These are phyloP conservation scores for Microbotryum intermedium DNA, from an alignment of 1,284 basidiomycete species.

Conservation along the genomic window DNA sequence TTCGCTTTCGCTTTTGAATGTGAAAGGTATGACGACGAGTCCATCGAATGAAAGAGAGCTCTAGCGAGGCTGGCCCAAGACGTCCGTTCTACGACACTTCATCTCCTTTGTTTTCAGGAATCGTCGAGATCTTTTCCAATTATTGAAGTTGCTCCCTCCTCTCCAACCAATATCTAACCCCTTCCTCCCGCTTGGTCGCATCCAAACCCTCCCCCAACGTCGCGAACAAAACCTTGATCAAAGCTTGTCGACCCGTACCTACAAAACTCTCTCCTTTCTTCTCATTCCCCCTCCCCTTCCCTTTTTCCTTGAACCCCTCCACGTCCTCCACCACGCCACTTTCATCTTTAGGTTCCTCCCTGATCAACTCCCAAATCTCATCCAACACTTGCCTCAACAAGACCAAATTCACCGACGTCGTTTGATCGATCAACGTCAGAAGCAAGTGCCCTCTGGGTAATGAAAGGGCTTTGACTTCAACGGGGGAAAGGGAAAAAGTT, in stretches of 20 bases:
- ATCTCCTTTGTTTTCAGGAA: too few species aligned
- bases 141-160: constrained; percentile 8
- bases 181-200: constrained; percentile 30
- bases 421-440: constrained; percentile 28
- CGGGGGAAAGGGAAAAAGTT: background rate
- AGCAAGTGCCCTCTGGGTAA: constrained; percentile 26
- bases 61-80: too few species aligned
- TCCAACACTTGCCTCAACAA: constrained; percentile 17
- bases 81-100: too few species aligned
- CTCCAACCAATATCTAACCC: constrained; percentile 29
- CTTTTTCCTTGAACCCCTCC: constrained; percentile 5
- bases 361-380: constrained; percentile 13
- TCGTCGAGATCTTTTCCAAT: too few species aligned
- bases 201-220: constrained; percentile 31
- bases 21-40: too few species aligned
- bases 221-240: constrained; percentile 26
- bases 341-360: constrained; percentile 3
- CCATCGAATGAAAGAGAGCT: too few species aligned
- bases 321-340: background rate
- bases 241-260: constrained; percentile 3
- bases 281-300: background rate
- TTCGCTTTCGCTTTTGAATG: too few species aligned
- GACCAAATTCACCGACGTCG: constrained; percentile 21
- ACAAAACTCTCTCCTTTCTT: background rate
- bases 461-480: constrained; percentile 14